Evolutionary conservation across 75 land plant species (phyloP).

Genomic region (Cupressus sempervirens): DNA sequence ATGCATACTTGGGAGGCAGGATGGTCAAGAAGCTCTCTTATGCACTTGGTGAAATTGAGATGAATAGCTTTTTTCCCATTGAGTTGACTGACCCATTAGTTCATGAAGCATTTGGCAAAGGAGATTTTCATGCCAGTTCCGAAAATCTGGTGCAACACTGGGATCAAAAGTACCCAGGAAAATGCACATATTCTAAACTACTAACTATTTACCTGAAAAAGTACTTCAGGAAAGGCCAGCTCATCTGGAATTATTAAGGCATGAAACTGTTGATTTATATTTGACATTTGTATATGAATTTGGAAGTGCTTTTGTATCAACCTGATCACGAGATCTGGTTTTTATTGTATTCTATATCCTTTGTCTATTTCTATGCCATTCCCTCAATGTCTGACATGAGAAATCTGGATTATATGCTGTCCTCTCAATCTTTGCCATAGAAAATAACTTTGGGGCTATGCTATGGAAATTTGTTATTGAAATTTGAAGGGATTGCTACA

Average conservation of each 20-base stretch:
- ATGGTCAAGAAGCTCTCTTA: conserved; percentile 45
- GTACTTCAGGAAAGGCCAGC: conserved; percentile 35
- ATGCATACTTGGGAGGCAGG: conserved; percentile 56
- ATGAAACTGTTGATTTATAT: neutral
- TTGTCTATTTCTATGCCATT: neutral
- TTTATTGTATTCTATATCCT: neutral
- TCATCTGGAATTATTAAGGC: conserved; percentile 66
- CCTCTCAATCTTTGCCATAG: neutral
- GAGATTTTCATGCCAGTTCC: conserved; percentile 64
- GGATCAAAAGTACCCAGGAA: conserved; percentile 31
- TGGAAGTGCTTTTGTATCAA: neutral
- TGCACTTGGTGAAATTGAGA: conserved; percentile 30
- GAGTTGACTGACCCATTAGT: conserved; percentile 68
- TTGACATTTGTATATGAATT: neutral
- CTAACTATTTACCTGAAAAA: conserved; percentile 51
- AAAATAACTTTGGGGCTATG: neutral
- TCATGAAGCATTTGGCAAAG: conserved; percentile 86
- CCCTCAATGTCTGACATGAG: neutral
- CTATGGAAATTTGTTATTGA: neutral
- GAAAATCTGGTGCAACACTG: conserved; percentile 45
- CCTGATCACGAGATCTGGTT: neutral
- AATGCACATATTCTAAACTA: conserved; percentile 60
- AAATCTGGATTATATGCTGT: neutral
- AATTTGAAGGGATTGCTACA: neutral
- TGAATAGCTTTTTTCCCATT: conserved; percentile 33